A percentile compares a stretch with the other conserved stretches of the same genome.
Evolutionary conservation across 179 eudicot genomes (phyloP).

Genomic region (Gypsophila paniculata): DNA sequence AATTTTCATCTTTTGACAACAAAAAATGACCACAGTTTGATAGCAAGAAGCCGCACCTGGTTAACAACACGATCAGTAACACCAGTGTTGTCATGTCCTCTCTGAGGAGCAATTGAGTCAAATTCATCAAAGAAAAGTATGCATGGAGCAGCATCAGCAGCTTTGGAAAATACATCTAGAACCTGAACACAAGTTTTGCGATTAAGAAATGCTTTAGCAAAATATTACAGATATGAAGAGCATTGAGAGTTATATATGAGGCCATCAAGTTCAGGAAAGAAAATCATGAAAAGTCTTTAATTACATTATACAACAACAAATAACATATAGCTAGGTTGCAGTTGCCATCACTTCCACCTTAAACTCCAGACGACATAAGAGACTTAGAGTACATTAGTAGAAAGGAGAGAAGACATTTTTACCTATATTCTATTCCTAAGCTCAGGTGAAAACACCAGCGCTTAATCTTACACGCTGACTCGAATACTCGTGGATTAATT

Average conservation of each 20-base stretch:
- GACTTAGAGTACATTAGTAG: background rate
- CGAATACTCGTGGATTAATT: background rate
- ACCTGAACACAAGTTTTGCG: slow-evolving; percentile 49
- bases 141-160: slow-evolving; percentile 97
- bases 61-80: slow-evolving; percentile 98
- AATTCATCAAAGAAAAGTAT: slow-evolving; percentile 95
- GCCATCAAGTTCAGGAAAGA: background rate
- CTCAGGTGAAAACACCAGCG: background rate
- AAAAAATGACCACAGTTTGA: background rate
- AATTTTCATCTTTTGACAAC: background rate
- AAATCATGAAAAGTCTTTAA: background rate
- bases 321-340: background rate
- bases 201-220: slow-evolving; percentile 1
- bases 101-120: slow-evolving; percentile 97
- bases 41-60: slow-evolving; percentile 53
- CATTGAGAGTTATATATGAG: background rate
- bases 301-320: background rate
- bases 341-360: background rate
- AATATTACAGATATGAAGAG: background rate
- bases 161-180: slow-evolving; percentile 90
- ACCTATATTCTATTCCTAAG: background rate
- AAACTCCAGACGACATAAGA: background rate
- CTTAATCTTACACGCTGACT: background rate
- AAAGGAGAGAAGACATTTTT: background rate
- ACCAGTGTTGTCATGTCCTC: slow-evolving; percentile 99